Percentiles rank a stretch among this genome's conserved stretches.
Conservation (phyloP, 129 eudicot genomes). For the Calendula officinalis region DNA sequence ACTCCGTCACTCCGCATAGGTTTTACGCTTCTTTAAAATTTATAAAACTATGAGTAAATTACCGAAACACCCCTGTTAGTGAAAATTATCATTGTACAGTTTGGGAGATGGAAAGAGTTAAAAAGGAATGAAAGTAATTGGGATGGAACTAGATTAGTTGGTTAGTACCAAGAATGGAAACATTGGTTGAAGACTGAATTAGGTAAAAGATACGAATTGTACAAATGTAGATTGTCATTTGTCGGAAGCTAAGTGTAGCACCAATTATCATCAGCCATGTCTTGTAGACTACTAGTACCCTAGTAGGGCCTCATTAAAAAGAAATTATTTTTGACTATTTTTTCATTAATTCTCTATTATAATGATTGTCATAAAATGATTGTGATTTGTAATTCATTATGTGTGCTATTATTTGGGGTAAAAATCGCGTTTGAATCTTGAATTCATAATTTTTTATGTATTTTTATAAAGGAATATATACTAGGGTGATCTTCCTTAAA, state of each 20-base stretch:
- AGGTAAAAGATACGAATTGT: conserved; percentile 9
- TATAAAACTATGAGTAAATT: no score
- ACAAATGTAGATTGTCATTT: conserved; percentile 15
- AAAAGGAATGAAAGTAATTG: conserved; percentile 16
- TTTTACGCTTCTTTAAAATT: no score
- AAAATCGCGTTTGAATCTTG: no score
- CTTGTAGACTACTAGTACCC: no score
- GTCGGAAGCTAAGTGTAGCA: conserved; percentile 8
- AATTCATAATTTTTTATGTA: no score
- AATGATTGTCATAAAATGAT: background rate
- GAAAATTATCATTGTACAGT: background rate
- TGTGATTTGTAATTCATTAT: no score
- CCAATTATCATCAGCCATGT: no score
- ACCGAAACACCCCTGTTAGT: conserved; percentile 1
- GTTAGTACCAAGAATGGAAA: conserved; percentile 8
- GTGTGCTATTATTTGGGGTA: no score
- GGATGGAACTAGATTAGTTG: conserved; percentile 31
- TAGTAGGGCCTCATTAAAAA: background rate
- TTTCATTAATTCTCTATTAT: background rate
- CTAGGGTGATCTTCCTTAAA: no score
- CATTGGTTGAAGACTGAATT: conserved; percentile 22
- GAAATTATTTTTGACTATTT: background rate
- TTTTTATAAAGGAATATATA: no score
- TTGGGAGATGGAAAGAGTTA: background rate
- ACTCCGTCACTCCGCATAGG: no score